Evolutionary conservation across 139 green algal species (phyloP), one percentile per base, ranked within the genome.

Genomic region (Chlorokybus atmophyticus): DNA sequence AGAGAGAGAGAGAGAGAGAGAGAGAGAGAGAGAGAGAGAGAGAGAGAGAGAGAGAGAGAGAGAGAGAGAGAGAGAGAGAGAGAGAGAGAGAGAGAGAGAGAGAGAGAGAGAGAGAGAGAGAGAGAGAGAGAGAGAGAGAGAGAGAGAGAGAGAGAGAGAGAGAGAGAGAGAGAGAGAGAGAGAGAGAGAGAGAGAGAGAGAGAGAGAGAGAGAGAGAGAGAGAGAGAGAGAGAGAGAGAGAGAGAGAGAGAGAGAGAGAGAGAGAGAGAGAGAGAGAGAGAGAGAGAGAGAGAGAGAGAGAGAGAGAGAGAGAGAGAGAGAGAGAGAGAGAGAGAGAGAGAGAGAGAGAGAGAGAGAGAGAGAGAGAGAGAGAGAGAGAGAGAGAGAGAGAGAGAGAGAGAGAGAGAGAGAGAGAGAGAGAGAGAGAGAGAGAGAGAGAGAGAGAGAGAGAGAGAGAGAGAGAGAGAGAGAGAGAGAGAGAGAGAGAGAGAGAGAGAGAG

Each of bases 141-240:
- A 44, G 35, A 44, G 35, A 44, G 35, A 44, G 35, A 44, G 35
- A 44, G 35, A 44, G 35, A 44, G 35, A 44, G 35, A 44, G 35
- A 44, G 35, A 44, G 35, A 44, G 35, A 44, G 35, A 44, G 35
- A 44, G 35, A 44, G 35, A 44, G 35, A 44, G 35, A 44, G 35
- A 44, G 35, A 44, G 35, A 44, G 35, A 44, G 35, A 14, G 23
- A 85, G 21, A 6, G 21, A 6, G 21, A 6, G 21, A 6, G 35
- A 21, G 35, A 14, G 10, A 14, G 35, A 14, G 10, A 44, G 35
- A 44, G 35, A 44, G 35, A 44, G 35, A 44, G 35, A 44, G 35
- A 44, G 35, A 44, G 35, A 44, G 35, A 44, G 35, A 44, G 35
- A 44, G 35, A 44, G 35, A 44, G 35, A 44, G 35, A 44, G 35